phyloP scores from a whole-genome alignment of 2,329 filamentous ascomycete genomes.

The Paecilomyces sp. region DNA sequence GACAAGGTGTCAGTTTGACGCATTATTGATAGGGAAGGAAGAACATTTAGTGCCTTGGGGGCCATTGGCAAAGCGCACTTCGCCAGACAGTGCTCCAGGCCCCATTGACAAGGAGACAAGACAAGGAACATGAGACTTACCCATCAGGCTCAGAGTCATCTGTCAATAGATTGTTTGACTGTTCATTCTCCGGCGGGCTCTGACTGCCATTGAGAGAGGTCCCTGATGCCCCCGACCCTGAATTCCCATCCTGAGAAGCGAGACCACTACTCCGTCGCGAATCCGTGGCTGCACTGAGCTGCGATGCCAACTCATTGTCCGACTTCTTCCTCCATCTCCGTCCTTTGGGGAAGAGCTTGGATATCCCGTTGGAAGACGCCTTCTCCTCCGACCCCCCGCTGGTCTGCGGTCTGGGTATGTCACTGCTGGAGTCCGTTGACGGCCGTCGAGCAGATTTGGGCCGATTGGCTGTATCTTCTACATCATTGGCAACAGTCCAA shows the following conservation, averaged over 20 bases:
- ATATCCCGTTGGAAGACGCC: slow-evolving; percentile 40
- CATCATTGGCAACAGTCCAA: slow-evolving; percentile 27
- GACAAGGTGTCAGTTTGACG: slow-evolving; percentile 6
- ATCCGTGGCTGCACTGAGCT: slow-evolving; percentile 1
- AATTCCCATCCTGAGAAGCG: slow-evolving; percentile 16
- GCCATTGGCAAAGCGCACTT: background rate
- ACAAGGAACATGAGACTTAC: slow-evolving; percentile 17
- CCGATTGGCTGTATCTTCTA: slow-evolving; percentile 20
- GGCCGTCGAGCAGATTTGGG: slow-evolving; percentile 22
- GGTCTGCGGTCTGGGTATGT: slow-evolving; percentile 31
- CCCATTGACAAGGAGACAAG: background rate
- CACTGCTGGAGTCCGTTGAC: slow-evolving; percentile 31
- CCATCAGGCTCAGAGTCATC: slow-evolving; percentile 35
- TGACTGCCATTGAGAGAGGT: slow-evolving; percentile 12
- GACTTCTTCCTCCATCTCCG: slow-evolving; percentile 37
- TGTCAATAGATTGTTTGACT: slow-evolving; percentile 19
- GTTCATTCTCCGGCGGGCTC: slow-evolving; percentile 13
- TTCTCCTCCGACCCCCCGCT: slow-evolving; percentile 29
- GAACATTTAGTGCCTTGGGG: no score
- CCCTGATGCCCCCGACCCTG: slow-evolving; percentile 13
- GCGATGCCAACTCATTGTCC: slow-evolving; percentile 9
- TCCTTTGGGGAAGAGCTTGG: slow-evolving; percentile 43
- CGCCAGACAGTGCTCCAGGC: background rate
- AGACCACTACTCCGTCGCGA: background rate
- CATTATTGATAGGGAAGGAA: slow-evolving; percentile 1